Base-by-base conservation (phyloP, 176 grass and related monocot genomes). In the Musa beccarii region DNA sequence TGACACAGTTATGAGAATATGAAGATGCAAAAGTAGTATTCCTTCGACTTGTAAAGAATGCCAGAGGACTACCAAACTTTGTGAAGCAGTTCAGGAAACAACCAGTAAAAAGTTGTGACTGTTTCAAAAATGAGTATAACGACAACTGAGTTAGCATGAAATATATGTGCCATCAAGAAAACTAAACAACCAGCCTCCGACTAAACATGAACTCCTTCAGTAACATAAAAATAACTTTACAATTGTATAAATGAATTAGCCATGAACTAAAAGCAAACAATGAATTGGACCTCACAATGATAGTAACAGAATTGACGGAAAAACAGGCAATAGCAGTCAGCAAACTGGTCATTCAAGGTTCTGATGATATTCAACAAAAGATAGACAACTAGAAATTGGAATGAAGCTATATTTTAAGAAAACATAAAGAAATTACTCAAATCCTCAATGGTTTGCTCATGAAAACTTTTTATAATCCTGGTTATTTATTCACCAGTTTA, bases 401-500 rank as follows among this genome's bases (percentile, higher is more conserved):
- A 43, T 43, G 34, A 43, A 57, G 55, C 2, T 4, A 57, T 57
- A 15, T 57, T 8, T 1, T 57, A 16, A 14, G 2, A 57, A 57
- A 17, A 16, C 55, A 57, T 57, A 64, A 23, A 43, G 34, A 24
- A 64, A 11, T 9, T 11, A 64, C 10, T 22, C 10, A 23, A 43
- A 10, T 11, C 21, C 62, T 64, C 21, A 23, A 66, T 66, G 22
- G 25, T 66, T 66, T 26, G 21, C 15, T 26, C 23, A 61, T 63
- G 16, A 63, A 50, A 76, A 50, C 55, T 15, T 29, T 43, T 43
- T 8, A 43, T 3, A 4, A 29, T 43, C 7, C 12, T 43, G 34
- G 10, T 25, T 25, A 68, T 15, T 15, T 61, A 80, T 85, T 76
- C 87, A 98, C 95, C 95, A 91, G 80, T 98, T 78, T 20, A 98